Evolutionary conservation across 106 monocot species (phyloP).

Genomic region (Acorus gramineus): DNA sequence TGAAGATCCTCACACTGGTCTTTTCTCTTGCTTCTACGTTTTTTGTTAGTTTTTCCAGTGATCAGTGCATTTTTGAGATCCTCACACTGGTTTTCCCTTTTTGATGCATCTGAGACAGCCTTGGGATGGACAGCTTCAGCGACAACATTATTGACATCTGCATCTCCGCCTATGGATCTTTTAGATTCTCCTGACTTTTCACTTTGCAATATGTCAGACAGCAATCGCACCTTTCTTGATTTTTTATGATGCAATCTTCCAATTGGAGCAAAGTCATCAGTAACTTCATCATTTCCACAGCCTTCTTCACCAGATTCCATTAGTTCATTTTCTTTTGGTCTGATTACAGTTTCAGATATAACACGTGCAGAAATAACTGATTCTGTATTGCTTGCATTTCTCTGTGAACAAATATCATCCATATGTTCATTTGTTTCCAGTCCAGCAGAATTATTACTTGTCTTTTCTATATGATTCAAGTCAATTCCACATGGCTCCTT

Average conservation of each 20-base stretch:
- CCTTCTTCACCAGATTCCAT: not conserved
- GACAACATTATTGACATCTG: not conserved
- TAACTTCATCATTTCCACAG: not conserved
- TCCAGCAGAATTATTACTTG: not conserved
- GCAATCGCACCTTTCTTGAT: constrained; percentile 28
- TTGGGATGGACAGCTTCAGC: not conserved
- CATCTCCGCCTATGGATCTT: constrained; percentile 8
- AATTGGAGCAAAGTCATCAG: not conserved
- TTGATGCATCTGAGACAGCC: not conserved
- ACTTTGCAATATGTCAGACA: constrained; percentile 50
- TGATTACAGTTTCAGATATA: not conserved
- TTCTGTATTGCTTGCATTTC: not conserved
- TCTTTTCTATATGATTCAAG: not conserved
- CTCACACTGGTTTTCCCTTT: constrained; percentile 6
- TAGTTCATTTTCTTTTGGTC: constrained; percentile 6
- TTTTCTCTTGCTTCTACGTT: constrained; percentile 2
- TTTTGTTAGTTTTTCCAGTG: constrained; percentile 1
- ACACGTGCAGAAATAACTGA: not conserved
- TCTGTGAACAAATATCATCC: not conserved
- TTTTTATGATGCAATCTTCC: constrained; percentile 17
- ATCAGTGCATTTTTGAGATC: not conserved
- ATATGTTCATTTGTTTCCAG: not conserved
- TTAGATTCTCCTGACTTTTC: constrained; percentile 3
- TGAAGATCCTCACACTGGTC: constrained; percentile 7
- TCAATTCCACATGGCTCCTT: not conserved